A percentile compares a stretch with the other conserved stretches of the same genome.
These are phyloP conservation scores for Elaphomyces granulatus DNA, from an alignment of 495 filamentous ascomycete genomes.

Conservation along the genomic window DNA sequence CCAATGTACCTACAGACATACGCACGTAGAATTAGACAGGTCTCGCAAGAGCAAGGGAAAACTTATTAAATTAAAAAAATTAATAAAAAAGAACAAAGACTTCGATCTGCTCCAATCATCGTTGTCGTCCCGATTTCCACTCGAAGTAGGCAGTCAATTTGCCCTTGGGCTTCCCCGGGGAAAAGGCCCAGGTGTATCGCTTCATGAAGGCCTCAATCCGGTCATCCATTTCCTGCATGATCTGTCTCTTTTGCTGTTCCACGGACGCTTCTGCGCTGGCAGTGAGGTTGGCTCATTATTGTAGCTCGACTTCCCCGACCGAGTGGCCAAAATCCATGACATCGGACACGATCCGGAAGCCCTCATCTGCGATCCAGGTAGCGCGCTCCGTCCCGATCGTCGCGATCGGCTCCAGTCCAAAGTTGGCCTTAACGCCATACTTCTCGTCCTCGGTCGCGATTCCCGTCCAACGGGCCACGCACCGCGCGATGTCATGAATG, in stretches of 20 bases:
- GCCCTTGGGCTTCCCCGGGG: conserved; percentile 5
- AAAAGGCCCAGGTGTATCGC: conserved; percentile 6
- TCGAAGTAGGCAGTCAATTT: conserved; percentile 11
- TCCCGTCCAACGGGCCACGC: background rate
- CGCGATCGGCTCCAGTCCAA: background rate
- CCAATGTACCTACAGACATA: too few relatives aligned
- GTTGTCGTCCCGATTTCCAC: too few relatives aligned
- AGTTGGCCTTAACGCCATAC: background rate
- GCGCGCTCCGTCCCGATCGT: background rate
- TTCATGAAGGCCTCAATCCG: conserved; percentile 9
- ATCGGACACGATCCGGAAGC: conserved; percentile 8
- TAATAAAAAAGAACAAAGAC: too few relatives aligned
- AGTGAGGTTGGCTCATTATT: background rate
- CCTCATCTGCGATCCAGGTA: conserved; percentile 3
- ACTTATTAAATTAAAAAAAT: too few relatives aligned
- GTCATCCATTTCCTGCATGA: too few relatives aligned
- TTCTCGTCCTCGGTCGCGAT: background rate
- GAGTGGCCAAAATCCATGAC: conserved; percentile 9
- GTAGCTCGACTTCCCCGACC: conserved; percentile 11
- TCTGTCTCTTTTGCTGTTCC: too few relatives aligned
- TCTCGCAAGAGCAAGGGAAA: too few relatives aligned
- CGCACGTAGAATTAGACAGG: too few relatives aligned
- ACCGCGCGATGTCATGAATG: background rate
- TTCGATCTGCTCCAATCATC: too few relatives aligned
- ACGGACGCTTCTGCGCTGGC: conserved; percentile 2